These are phyloP conservation scores for Erigeron canadensis DNA, from an alignment of 129 eudicot species.

Conservation along the genomic window DNA sequence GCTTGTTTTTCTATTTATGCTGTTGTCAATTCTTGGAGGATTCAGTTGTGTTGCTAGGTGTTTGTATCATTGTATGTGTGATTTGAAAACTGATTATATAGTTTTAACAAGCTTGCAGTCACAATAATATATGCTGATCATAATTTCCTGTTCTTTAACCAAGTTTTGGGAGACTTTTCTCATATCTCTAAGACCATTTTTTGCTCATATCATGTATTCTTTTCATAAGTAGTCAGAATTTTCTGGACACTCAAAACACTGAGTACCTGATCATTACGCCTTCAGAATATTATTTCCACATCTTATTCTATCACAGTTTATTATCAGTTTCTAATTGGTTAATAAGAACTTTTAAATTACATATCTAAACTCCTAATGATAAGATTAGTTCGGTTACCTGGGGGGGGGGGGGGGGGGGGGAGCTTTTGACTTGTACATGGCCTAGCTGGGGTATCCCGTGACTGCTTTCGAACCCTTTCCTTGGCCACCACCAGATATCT, in stretches of 20 bases:
- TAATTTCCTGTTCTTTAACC: too few species aligned
- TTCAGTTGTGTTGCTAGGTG: not conserved
- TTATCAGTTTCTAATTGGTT: not conserved
- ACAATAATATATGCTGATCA: not conserved
- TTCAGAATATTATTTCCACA: not conserved
- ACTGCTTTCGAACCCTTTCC: too few species aligned
- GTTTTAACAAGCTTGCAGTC: not conserved
- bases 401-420: too few species aligned
- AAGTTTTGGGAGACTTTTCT: not conserved
- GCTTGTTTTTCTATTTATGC: not conserved
- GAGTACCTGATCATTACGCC: constrained; percentile 1
- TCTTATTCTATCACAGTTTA: not conserved
- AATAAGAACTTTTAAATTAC: not conserved
- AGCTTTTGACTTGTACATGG: too few species aligned
- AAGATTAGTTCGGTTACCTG: not conserved
- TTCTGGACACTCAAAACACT: not conserved
- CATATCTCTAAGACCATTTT: too few species aligned
- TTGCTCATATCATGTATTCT: not conserved
- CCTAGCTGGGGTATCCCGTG: too few species aligned
- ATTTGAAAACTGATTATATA: not conserved
- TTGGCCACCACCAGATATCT: too few species aligned
- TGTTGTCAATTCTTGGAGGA: not conserved
- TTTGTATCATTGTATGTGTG: not conserved
- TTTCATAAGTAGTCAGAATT: not conserved
- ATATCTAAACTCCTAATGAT: not conserved